Base-by-base conservation (phyloP, 371 early-diverging fungal species). In the Apophysomyces trapeziformis region DNA sequence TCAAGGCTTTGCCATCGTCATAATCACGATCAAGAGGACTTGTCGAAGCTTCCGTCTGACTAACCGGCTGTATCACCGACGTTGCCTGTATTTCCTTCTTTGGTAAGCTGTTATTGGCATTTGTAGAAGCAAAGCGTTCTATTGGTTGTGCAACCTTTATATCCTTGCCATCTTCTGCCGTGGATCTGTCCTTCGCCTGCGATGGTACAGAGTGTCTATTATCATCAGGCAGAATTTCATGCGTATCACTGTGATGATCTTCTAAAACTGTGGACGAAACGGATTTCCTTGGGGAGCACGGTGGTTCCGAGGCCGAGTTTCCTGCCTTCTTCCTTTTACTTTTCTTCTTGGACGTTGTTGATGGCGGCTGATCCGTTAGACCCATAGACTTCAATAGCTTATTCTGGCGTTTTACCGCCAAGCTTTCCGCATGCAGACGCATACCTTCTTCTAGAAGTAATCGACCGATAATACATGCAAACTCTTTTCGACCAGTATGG, bases 391-490 rank as follows among this genome's bases (percentile, higher is more conserved):
- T 85, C 18, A 92, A 75, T 37, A 92, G 75, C 35, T 77, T 80
- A 46, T 87, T 85, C 57, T 91, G 90, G 47, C 89, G 85, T 68
- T 89, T 84, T 65, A 90, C 73, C 4, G 92, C 90, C 8, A 89
- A 80, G 64, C 82, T 85, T 54, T 89, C 87, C 26, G 89, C 92
- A 54, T 89, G 84, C 5, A 89, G 85, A 13, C 92, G 77, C 72
- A 87, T 85, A 1, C 90, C 91, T 66, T 92, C 92, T 44, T 87
- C 84, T 57, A 92, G 80, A 72, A 91, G 87, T 62, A 90, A 65
- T 63, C 87, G 87, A 21, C 92, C 92, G 8, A 89, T 66, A 39
- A 92, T 78, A 56, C 89, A 90, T 1, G 89, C 89, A 37, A 92
- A 73, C 63, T 89, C 88, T 21, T 82, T 83, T 56, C 90, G 81